Conservation (phyloP, 371 early-diverging fungal species). For the Mucor sp. region DNA sequence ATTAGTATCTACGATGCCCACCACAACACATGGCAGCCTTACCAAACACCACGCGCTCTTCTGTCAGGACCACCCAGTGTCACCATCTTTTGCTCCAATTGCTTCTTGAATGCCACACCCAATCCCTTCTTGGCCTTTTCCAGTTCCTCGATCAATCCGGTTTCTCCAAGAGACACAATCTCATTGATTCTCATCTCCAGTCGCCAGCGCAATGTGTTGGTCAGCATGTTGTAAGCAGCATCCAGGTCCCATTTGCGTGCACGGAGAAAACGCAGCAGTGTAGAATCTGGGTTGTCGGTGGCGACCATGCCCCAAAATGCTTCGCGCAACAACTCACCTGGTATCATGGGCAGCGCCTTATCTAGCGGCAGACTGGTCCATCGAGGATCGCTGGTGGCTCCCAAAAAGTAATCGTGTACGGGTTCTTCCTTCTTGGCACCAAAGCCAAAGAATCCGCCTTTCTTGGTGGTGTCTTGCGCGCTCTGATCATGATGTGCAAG, state of each 20-base stretch:
- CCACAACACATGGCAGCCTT: constrained; percentile 8
- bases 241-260: constrained; percentile 81
- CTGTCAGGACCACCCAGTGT: constrained; percentile 63
- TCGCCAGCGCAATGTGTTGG: constrained; percentile 69
- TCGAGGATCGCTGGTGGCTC: constrained; percentile 49
- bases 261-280: constrained; percentile 70
- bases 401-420: constrained; percentile 39
- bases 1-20: neutral
- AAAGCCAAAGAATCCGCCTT: constrained; percentile 30
- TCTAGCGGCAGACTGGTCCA: constrained; percentile 41
- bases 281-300: constrained; percentile 68
- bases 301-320: constrained; percentile 58
- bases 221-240: constrained; percentile 67
- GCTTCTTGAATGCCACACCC: constrained; percentile 15
- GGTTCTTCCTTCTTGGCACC: constrained; percentile 33
- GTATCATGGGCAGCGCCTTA: constrained; percentile 42
- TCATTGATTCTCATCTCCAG: constrained; percentile 55
- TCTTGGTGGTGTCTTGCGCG: constrained; percentile 12
- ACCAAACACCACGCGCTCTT: constrained; percentile 61
- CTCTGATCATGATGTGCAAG: constrained; percentile 19
- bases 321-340: constrained; percentile 35
- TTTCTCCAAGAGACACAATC: constrained; percentile 62
- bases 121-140: constrained; percentile 26
- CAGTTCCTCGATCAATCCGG: constrained; percentile 36
- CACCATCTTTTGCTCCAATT: constrained; percentile 16